Base-by-base conservation (phyloP, 345 rosid species). In the Citrus reticulata region DNA sequence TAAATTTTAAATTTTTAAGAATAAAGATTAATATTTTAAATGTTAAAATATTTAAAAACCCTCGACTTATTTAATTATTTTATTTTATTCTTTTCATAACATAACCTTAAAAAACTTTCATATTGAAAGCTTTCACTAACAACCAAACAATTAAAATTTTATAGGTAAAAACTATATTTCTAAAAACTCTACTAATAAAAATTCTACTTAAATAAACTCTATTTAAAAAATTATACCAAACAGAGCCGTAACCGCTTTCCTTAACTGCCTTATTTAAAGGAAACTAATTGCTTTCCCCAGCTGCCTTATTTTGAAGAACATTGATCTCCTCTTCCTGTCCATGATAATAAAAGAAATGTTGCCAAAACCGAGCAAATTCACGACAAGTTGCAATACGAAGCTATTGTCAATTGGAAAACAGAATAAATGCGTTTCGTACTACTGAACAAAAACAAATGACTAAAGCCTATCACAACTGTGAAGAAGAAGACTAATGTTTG, bases 31-130 rank as follows among this genome's bases (percentile, higher is more conserved):
- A 8, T 39, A 7, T 39, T 39, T 39, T 7, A 39, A 7, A 9
- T 1, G 0, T 7, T 39, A 8, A 39, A 39, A 39, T 39, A 39
- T 37, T 7, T 37, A 37, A 37, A 37, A 6, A 7, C 0, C 9
- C 2, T 7, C 42, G 0, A 39, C 7, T 39, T 9, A 9, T 39
- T 7, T 7, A 0, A 39, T 0, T 1, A 37, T 39, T 39, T 39
- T 39, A 8, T 8, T 8, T 39, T 39, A 39, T 8, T 39, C 1
- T 1, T 39, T 39, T 8, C 2, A 39, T 39, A 39, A 39, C 10
- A 8, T 39, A 8, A 39, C 0, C 1, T 39, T 39, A 0, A 8
- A 8, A 39, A 8, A 39, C 10, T 39, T 39, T 0, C 0, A 4
- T 37, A 37, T 37, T 37, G 1, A 37, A 37, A 7, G 2, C 2